A percentile compares a stretch with the other conserved stretches of the same genome.
Evolutionary conservation across 495 filamentous ascomycete genomes (phyloP).

Genomic region (Astrothelium subdiscretum): DNA sequence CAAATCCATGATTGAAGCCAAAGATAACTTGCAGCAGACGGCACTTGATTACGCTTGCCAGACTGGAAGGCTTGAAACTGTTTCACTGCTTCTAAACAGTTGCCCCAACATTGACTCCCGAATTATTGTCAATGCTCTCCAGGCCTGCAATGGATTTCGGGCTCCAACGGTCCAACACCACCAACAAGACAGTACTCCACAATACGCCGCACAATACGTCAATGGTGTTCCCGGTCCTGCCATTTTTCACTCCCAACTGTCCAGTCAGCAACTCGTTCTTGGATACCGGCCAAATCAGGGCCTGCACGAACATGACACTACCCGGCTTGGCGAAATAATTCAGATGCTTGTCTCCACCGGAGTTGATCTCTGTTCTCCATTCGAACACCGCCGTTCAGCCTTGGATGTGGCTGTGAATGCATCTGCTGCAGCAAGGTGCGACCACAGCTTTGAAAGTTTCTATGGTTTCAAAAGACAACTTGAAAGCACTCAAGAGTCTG

Average conservation of each 20-base stretch:
- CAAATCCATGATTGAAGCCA: background rate
- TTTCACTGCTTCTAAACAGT: background rate
- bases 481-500: background rate
- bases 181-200: background rate
- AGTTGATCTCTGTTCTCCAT: background rate
- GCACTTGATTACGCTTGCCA: background rate
- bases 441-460: background rate
- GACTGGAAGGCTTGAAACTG: background rate
- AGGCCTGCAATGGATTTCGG: background rate
- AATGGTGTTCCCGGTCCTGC: background rate
- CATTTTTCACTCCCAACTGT: background rate
- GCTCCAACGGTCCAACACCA: background rate
- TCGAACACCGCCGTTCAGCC: background rate
- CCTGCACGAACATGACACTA: background rate
- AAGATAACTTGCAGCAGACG: background rate
- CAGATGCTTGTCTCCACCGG: background rate
- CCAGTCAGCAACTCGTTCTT: background rate
- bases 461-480: background rate
- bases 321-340: background rate
- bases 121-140: background rate
- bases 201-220: background rate
- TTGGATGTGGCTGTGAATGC: background rate
- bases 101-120: background rate
- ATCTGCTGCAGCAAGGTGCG: background rate
- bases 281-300: background rate